Evolutionary conservation across 2,329 filamentous ascomycete genomes (phyloP).

Genomic region (Capronia epimyces): DNA sequence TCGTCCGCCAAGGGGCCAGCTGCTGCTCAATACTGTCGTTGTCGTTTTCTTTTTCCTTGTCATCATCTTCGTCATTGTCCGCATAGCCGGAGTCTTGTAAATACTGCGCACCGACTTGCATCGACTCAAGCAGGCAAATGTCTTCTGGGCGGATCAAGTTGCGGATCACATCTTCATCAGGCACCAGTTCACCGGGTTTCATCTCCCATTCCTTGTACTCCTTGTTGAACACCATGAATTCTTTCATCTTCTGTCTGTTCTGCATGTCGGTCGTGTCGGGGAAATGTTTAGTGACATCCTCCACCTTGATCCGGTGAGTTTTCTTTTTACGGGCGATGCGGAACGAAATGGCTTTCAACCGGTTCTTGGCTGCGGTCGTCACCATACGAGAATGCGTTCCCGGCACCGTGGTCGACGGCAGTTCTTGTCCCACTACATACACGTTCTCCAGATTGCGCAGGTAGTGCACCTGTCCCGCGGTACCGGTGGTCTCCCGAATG

Average conservation of each 20-base stretch:
- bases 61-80: conserved; percentile 50
- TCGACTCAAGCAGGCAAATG: conserved; percentile 87
- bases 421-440: conserved; percentile 85
- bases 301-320: conserved; percentile 63
- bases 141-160: conserved; percentile 92
- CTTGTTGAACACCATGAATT: conserved; percentile 89
- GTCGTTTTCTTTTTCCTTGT: conserved; percentile 62
- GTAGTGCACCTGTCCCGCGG: conserved; percentile 72
- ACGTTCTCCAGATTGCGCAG: conserved; percentile 86
- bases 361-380: conserved; percentile 93
- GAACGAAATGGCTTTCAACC: conserved; percentile 92
- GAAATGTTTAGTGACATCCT: conserved; percentile 87
- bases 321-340: conserved; percentile 75
- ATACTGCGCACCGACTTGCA: conserved; percentile 91
- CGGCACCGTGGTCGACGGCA: conserved; percentile 86
- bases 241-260: conserved; percentile 93
- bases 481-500: conserved; percentile 72
- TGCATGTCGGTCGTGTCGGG: conserved; percentile 91
- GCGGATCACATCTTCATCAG: conserved; percentile 74
- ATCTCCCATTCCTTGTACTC: conserved; percentile 83
- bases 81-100: conserved; percentile 87
- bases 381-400: conserved; percentile 91
- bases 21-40: conserved; percentile 76
- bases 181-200: conserved; percentile 64
- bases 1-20: conserved; percentile 92